These are phyloP conservation scores for Rehmannia glutinosa DNA, from an alignment of 257 asterid genomes.

Conservation along the genomic window DNA sequence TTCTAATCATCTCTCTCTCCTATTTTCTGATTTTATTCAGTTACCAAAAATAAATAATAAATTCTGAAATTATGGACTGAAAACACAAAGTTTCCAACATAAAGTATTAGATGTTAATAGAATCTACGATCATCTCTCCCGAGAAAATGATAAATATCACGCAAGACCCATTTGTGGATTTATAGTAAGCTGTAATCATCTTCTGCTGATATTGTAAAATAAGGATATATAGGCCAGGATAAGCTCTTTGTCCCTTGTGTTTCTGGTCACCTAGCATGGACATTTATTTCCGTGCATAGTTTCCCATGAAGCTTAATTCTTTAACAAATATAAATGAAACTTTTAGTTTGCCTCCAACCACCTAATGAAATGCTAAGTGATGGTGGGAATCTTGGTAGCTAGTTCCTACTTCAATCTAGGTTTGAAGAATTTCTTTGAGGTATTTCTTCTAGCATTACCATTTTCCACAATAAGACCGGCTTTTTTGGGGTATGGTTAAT, in stretches of 20 bases:
- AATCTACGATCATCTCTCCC: not conserved
- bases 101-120: not conserved
- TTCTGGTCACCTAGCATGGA: not conserved
- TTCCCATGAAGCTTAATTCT: not conserved
- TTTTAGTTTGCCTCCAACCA: no score
- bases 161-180: conserved; percentile 4
- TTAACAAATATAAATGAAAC: not conserved
- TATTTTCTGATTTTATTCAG: no score
- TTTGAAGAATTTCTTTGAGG: not conserved
- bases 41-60: no score
- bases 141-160: not conserved
- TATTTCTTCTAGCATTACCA: conserved; percentile 5
- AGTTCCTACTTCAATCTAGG: not conserved
- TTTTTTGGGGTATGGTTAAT: not conserved
- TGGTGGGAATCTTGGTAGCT: not conserved
- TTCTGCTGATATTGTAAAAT: not conserved
- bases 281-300: not conserved
- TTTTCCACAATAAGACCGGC: conserved; percentile 1
- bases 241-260: not conserved
- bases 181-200: not conserved
- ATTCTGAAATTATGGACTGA: no score
- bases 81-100: no score
- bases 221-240: conserved; percentile 3
- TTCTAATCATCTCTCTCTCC: no score
- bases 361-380: not conserved